Evolutionary conservation across 2,329 filamentous ascomycete genomes (phyloP).

Genomic region (Emydomyces testavorans): DNA sequence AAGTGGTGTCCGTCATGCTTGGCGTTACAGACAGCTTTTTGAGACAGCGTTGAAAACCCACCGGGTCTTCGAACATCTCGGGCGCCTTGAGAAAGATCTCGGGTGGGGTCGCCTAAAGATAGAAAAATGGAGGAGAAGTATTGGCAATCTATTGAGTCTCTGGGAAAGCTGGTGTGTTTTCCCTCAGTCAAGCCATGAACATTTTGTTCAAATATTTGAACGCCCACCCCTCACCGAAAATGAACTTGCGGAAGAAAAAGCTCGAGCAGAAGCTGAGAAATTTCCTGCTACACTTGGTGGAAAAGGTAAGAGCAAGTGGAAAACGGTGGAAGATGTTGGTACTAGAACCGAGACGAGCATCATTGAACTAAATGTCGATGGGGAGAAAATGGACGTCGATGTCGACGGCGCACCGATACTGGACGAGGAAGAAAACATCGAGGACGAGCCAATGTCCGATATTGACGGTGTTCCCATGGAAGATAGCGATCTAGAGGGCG

Average conservation of each 20-base stretch:
- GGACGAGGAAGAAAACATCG: slow-evolving; percentile 36
- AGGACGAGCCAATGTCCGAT: slow-evolving; percentile 34
- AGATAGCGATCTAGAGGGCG: slow-evolving; percentile 40
- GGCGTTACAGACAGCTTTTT: slow-evolving; percentile 74
- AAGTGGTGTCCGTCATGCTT: slow-evolving; percentile 68
- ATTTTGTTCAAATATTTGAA: slow-evolving; percentile 59
- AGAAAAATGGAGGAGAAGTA: slow-evolving; percentile 73
- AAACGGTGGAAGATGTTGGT: slow-evolving; percentile 34
- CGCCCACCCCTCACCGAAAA: slow-evolving; percentile 49
- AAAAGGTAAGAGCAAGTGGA: slow-evolving; percentile 38
- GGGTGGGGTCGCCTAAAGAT: slow-evolving; percentile 70
- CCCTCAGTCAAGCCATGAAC: slow-evolving; percentile 58
- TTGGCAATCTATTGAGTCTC: slow-evolving; percentile 55
- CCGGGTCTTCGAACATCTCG: slow-evolving; percentile 63
- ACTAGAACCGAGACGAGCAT: slow-evolving; percentile 15
- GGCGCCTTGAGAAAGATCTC: slow-evolving; percentile 57
- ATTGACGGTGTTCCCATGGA: slow-evolving; percentile 38
- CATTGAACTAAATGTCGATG: slow-evolving; percentile 6
- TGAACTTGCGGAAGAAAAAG: slow-evolving; percentile 36
- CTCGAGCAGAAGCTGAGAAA: slow-evolving; percentile 34
- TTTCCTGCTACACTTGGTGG: slow-evolving; percentile 25
- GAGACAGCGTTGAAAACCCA: slow-evolving; percentile 58
- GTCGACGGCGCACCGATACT: slow-evolving; percentile 23
- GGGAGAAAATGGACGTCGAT: slow-evolving; percentile 25
- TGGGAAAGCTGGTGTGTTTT: slow-evolving; percentile 61